Evolutionary conservation across 108 stramenopile species (phyloP).

Genomic region (Cylindrotheca closterium): DNA sequence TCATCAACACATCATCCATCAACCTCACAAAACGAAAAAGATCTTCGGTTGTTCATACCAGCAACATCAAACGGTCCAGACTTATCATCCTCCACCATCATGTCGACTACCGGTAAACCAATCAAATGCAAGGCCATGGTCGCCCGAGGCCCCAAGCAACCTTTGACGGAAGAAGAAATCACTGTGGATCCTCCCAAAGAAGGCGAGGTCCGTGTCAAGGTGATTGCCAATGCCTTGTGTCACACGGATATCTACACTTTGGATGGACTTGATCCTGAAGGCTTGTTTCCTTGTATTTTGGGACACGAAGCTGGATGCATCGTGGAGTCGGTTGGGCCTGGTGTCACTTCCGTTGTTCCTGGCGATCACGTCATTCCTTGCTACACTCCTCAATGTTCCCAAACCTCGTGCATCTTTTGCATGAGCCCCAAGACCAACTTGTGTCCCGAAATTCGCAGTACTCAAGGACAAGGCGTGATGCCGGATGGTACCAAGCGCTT

Average conservation of each 20-base stretch:
- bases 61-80: not conserved
- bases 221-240: constrained; percentile 91
- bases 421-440: constrained; percentile 86
- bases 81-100: not conserved
- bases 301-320: constrained; percentile 83
- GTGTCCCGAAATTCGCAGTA: constrained; percentile 79
- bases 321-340: constrained; percentile 88
- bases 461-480: constrained; percentile 90
- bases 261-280: constrained; percentile 91
- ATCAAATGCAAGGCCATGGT: constrained; percentile 91
- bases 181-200: constrained; percentile 65
- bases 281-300: constrained; percentile 88
- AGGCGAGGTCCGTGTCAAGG: constrained; percentile 79
- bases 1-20: too few species aligned
- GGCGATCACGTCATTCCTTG: constrained; percentile 87
- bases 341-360: constrained; percentile 82
- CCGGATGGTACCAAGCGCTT: constrained; percentile 88
- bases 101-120: constrained; percentile 64
- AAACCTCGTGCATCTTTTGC: constrained; percentile 83
- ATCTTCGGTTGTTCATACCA: too few species aligned
- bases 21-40: too few species aligned
- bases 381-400: constrained; percentile 77
- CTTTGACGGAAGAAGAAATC: constrained; percentile 78
- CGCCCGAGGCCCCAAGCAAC: constrained; percentile 76
- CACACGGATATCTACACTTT: constrained; percentile 93